phyloP scores from a whole-genome alignment of 805 yeast species.

The Candida broadrunensis region DNA sequence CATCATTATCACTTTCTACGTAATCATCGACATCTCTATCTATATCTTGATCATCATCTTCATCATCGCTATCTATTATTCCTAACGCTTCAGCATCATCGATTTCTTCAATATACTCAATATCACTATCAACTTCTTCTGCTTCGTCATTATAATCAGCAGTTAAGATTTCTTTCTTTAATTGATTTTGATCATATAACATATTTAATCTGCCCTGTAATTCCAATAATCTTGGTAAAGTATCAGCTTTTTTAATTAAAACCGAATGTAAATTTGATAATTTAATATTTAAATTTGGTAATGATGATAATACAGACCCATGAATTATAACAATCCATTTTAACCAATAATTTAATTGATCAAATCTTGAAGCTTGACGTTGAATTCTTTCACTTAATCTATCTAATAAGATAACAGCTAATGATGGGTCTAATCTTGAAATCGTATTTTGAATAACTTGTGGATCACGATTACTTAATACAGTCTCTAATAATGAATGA shows the following conservation, averaged over 20 bases:
- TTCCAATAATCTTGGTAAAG: conserved; percentile 49
- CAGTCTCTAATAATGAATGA: conserved; percentile 79
- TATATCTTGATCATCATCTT: conserved; percentile 16
- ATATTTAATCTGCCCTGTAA: conserved; percentile 48
- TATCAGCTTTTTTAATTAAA: conserved; percentile 45
- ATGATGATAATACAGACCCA: conserved; percentile 47
- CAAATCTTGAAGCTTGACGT: conserved; percentile 49
- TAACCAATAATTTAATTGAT: conserved; percentile 51
- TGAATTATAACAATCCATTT: conserved; percentile 56
- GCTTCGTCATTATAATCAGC: conserved; percentile 22
- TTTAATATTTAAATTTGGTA: conserved; percentile 42
- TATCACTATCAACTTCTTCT: conserved; percentile 43
- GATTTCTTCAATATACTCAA: conserved; percentile 71
- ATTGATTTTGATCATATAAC: conserved; percentile 42
- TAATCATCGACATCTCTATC: conserved; percentile 13
- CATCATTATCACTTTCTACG: conserved; percentile 9
- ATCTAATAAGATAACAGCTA: conserved; percentile 49
- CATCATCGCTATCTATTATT: conserved; percentile 17
- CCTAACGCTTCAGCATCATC: conserved; percentile 42
- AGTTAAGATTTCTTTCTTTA: conserved; percentile 37
- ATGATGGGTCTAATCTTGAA: conserved; percentile 44
- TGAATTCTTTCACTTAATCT: conserved; percentile 51
- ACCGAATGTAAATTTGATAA: conserved; percentile 46
- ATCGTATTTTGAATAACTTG: conserved; percentile 49
- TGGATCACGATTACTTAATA: conserved; percentile 57